Evolutionary conservation across 208 protist species (phyloP), one percentile per base, ranked within the genome.

Genomic region (Trypanosoma mega): DNA sequence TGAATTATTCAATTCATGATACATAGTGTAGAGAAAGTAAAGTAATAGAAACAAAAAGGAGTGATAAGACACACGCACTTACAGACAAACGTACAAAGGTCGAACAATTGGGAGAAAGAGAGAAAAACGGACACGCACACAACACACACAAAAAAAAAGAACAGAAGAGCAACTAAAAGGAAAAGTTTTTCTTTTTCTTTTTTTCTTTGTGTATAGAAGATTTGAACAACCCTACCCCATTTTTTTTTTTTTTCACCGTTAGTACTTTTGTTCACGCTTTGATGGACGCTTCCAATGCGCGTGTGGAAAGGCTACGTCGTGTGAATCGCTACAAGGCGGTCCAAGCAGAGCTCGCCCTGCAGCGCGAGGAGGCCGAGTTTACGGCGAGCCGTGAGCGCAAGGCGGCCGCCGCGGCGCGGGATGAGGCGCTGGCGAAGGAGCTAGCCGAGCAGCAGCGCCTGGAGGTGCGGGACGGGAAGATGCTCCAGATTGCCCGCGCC

Each of bases 261-360:
- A 24, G 6, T 50, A 50, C 8, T 12, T 37, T 21, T 16, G 33
- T 37, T 30, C 18, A 18, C 37, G 39, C 9, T 36, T n/a, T n/a
- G n/a, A 82, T 82, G 76, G 74, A 82, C 62, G 53, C 55, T 18
- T 68, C 44, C 21, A 74, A 90, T 58, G 68, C 75, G 9, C 78
- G 85, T 11, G 90, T 84, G 34, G 87, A 96, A 66, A 72, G 90
- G 31, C 76, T 93, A 41, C 80, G 90, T 24, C 85, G 87, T 31
- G 78, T 90, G 16, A 93, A 94, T 60, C 82, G 86, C 49, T 85
- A 91, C 62, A 91, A 90, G 62, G 82, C 84, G 21, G 68, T 96
- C 18, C 86, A 96, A 63, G 85, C 83, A 18, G 87, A 96, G 65
- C 73, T 95, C 0, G 81, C 80, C 0, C 72, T 73, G 0, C 78